Evolutionary conservation across 768 basidiomycete species (phyloP).

Genomic region (Russula griseocarnosa): DNA sequence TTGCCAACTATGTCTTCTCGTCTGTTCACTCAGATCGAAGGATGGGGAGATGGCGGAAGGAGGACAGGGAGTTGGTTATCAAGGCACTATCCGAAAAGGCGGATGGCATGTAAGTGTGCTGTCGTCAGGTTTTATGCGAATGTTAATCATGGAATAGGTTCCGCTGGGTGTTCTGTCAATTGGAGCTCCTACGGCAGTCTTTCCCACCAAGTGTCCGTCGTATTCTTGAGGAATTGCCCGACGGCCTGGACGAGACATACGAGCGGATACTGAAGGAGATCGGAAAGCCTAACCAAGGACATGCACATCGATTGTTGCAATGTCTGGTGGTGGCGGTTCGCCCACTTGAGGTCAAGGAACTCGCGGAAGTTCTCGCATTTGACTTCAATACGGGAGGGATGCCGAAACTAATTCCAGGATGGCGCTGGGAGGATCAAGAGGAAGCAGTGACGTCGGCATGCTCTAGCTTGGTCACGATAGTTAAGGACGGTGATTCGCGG

Average conservation of each 20-base stretch:
- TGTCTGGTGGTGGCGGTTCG: constrained; percentile 5
- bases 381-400: background rate
- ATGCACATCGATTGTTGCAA: constrained; percentile 13
- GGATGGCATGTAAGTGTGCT: background rate
- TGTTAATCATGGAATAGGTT: background rate
- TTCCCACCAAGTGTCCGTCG: constrained; percentile 2
- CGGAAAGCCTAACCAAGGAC: background rate
- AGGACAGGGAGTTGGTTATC: background rate
- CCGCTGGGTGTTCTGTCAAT: background rate
- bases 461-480: background rate
- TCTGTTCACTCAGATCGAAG: background rate
- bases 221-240: constrained; percentile 1
- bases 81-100: background rate
- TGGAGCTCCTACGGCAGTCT: background rate
- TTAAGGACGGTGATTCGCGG: background rate
- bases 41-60: constrained; percentile 1
- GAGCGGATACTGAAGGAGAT: constrained; percentile 10
- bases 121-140: too few relatives aligned
- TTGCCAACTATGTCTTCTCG: background rate
- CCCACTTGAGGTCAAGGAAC: constrained; percentile 1
- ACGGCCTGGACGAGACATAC: constrained; percentile 6
- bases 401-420: background rate
- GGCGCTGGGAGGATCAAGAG: constrained; percentile 6
- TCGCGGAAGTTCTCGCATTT: background rate
- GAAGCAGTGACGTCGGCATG: constrained; percentile 5